A percentile compares a stretch with the other conserved stretches of the same genome.
phyloP scores from a whole-genome alignment of 164 flowering plant species.

The Dillenia suffruticosa region DNA sequence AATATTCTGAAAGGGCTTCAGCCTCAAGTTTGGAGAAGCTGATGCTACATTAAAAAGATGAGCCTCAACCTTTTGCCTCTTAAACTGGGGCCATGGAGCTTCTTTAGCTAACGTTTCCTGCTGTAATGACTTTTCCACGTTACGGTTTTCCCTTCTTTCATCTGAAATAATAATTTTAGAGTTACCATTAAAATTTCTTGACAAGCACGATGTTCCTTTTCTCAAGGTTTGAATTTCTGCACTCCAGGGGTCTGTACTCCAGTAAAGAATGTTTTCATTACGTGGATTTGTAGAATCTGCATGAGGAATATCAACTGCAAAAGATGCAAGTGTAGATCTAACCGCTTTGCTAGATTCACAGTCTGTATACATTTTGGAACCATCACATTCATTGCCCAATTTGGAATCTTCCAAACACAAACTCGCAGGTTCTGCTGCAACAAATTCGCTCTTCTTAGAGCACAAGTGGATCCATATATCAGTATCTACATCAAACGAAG shows the following conservation, averaged over 20 bases:
- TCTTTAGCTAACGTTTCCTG: constrained; percentile 9
- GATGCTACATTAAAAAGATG: constrained; percentile 14
- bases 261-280: neutral
- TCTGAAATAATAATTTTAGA: constrained; percentile 4
- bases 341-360: neutral
- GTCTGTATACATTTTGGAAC: constrained; percentile 5
- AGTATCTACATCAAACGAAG: constrained; percentile 4
- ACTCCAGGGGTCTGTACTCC: constrained; percentile 1
- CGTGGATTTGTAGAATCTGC: constrained; percentile 2
- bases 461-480: constrained; percentile 3
- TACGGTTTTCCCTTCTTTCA: constrained; percentile 13
- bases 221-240: constrained; percentile 7
- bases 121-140: constrained; percentile 7
- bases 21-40: constrained; percentile 28
- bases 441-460: constrained; percentile 3
- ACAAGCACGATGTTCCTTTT: constrained; percentile 1
- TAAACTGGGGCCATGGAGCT: constrained; percentile 45
- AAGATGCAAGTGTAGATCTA: neutral
- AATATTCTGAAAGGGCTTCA: constrained; percentile 11
- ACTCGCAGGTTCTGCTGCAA: constrained; percentile 3
- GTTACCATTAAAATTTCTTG: constrained; percentile 4
- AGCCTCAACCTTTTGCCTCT: constrained; percentile 41
- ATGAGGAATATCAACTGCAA: constrained; percentile 1
- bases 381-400: constrained; percentile 2
- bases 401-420: constrained; percentile 3